Percentiles rank a stretch among this genome's conserved stretches.
phyloP scores from a whole-genome alignment of 2,329 filamentous ascomycete genomes.

The Ramularia endophylla region DNA sequence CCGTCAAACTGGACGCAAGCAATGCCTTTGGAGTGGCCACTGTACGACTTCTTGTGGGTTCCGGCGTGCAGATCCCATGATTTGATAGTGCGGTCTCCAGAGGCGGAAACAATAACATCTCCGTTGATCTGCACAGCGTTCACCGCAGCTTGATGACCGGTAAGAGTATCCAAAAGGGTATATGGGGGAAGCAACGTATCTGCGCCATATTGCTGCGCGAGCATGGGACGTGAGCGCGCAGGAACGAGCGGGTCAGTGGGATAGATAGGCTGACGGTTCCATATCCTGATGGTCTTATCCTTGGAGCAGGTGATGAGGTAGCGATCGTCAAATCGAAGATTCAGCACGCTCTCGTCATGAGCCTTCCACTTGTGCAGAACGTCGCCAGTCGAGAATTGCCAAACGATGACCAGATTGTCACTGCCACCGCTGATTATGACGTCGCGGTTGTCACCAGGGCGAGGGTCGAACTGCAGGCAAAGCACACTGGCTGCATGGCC shows the following conservation, averaged over 20 bases:
- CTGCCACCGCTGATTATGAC: constrained; percentile 94
- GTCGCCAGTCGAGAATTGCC: constrained; percentile 87
- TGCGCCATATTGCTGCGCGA: constrained; percentile 36
- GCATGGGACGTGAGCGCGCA: constrained; percentile 31
- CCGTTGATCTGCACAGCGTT: constrained; percentile 91
- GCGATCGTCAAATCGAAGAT: constrained; percentile 83
- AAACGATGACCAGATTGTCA: constrained; percentile 83
- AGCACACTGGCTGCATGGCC: constrained; percentile 84
- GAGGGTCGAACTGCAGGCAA: constrained; percentile 90
- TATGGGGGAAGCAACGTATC: constrained; percentile 60
- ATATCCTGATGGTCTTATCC: constrained; percentile 94
- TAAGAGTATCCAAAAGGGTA: constrained; percentile 69
- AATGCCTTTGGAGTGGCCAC: constrained; percentile 90
- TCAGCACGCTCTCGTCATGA: constrained; percentile 86
- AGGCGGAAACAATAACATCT: constrained; percentile 86
- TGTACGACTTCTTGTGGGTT: constrained; percentile 63
- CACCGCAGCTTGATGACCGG: constrained; percentile 84
- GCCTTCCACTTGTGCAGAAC: constrained; percentile 73
- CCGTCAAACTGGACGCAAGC: constrained; percentile 97
- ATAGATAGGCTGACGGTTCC: constrained; percentile 69
- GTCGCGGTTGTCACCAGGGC: constrained; percentile 65
- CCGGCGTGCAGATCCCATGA: constrained; percentile 87
- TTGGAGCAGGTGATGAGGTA: constrained; percentile 97
- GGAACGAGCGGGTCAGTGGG: constrained; percentile 36
- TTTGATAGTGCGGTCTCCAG: constrained; percentile 88